phyloP scores from a whole-genome alignment of 2,329 filamentous ascomycete genomes.

The Pseudocercospora vitis region DNA sequence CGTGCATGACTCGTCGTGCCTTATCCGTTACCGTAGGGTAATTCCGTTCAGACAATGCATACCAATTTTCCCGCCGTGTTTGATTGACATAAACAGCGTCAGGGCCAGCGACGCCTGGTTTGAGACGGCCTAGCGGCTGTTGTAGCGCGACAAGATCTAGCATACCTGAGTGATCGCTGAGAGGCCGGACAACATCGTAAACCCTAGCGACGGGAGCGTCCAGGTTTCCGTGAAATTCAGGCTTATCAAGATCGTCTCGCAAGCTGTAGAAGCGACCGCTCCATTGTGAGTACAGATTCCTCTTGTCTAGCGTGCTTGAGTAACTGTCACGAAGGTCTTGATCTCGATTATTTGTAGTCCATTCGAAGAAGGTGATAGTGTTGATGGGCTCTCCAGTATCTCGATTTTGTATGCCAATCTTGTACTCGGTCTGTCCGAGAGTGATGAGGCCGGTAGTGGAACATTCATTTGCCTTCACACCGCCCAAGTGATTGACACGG shows the following conservation, averaged over 20 bases:
- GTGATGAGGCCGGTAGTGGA: conserved; percentile 77
- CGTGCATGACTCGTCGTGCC: conserved; percentile 58
- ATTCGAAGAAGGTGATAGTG: conserved; percentile 89
- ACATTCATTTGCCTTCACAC: conserved; percentile 63
- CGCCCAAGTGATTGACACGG: conserved; percentile 59
- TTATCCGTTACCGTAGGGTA: conserved; percentile 83
- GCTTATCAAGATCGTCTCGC: conserved; percentile 54
- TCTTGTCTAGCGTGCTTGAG: conserved; percentile 73
- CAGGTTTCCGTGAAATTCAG: conserved; percentile 15
- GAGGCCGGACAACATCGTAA: conserved; percentile 50
- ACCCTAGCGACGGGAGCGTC: conserved; percentile 36
- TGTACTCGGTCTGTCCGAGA: conserved; percentile 85
- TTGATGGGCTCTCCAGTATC: conserved; percentile 75
- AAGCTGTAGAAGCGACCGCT: conserved; percentile 83
- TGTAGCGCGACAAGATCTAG: conserved; percentile 80
- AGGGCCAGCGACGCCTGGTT: conserved; percentile 52
- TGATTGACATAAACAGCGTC: conserved; percentile 75
- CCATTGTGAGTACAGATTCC: conserved; percentile 83
- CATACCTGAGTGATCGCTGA: conserved; percentile 63
- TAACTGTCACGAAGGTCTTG: conserved; percentile 85
- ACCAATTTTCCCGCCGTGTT: conserved; percentile 86
- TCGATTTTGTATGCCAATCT: conserved; percentile 75
- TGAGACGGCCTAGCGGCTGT: conserved; percentile 58
- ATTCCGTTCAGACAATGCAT: conserved; percentile 80
- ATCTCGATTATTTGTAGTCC: conserved; percentile 90